Conservation (phyloP, 2,329 filamentous ascomycete genomes). For the Pezicula carpinea region DNA sequence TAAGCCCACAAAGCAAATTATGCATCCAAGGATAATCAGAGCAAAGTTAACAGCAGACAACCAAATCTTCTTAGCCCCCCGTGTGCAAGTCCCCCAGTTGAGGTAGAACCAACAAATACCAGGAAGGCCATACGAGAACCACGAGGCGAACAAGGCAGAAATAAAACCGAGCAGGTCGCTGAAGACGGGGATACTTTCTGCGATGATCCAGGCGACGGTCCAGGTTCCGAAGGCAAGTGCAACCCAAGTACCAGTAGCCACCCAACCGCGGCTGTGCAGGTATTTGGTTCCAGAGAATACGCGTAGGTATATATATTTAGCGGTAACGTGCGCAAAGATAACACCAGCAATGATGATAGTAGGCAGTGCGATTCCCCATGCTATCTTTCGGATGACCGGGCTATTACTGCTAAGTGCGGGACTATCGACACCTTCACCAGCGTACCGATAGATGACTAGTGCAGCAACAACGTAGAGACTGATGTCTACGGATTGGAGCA, state of each 20-base stretch:
- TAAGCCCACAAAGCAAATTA: constrained; percentile 12
- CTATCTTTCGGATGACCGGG: constrained; percentile 52
- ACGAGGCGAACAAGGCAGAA: constrained; percentile 57
- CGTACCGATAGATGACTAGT: constrained; percentile 63
- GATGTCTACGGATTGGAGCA: constrained; percentile 55
- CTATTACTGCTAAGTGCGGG: constrained; percentile 60
- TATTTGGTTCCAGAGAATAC: constrained; percentile 56
- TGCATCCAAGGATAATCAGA: constrained; percentile 8
- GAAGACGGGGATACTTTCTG: constrained; percentile 65
- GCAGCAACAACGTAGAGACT: constrained; percentile 59
- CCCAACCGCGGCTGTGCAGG: constrained; percentile 43
- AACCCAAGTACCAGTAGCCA: constrained; percentile 53
- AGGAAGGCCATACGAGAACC: constrained; percentile 56
- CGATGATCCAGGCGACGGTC: constrained; percentile 61
- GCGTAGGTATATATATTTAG: constrained; percentile 62
- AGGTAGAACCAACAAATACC: constrained; percentile 45
- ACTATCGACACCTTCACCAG: constrained; percentile 54
- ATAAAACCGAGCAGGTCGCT: constrained; percentile 60
- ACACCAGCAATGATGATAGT: constrained; percentile 69
- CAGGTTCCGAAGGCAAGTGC: constrained; percentile 50
- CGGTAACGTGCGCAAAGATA: constrained; percentile 63
- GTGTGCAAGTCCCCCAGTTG: constrained; percentile 35
- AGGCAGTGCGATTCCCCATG: constrained; percentile 64
- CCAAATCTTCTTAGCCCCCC: constrained; percentile 7
- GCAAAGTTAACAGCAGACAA: constrained; percentile 6